phyloP scores from a whole-genome alignment of 805 yeast genomes.

The Kazachstania bromeliacearum region DNA sequence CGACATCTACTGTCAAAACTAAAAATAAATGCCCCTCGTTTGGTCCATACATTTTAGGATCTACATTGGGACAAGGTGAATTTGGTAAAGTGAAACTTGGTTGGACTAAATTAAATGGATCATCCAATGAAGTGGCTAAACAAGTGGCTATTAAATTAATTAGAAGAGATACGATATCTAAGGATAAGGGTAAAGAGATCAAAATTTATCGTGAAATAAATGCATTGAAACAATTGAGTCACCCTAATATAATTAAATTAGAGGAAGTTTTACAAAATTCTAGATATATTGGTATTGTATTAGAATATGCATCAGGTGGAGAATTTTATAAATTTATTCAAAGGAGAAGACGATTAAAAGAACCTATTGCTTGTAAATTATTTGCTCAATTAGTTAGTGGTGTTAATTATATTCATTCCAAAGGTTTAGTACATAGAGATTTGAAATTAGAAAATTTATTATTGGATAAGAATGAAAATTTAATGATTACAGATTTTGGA shows the following conservation, averaged over 20 bases:
- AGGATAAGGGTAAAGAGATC: slow-evolving; percentile 73
- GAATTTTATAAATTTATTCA: slow-evolving; percentile 90
- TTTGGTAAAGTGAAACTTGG: slow-evolving; percentile 98
- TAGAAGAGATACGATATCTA: slow-evolving; percentile 77
- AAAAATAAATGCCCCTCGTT: slow-evolving; percentile 40
- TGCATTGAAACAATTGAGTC: slow-evolving; percentile 74
- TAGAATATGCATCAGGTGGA: slow-evolving; percentile 96
- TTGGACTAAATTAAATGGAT: slow-evolving; percentile 63
- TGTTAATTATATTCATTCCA: slow-evolving; percentile 85
- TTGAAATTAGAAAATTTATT: slow-evolving; percentile 81
- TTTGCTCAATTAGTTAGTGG: slow-evolving; percentile 94
- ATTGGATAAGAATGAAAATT: slow-evolving; percentile 77
- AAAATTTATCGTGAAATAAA: slow-evolving; percentile 91
- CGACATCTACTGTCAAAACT: background rate
- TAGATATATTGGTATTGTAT: slow-evolving; percentile 88
- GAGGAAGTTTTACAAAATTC: slow-evolving; percentile 93
- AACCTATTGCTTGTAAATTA: slow-evolving; percentile 71
- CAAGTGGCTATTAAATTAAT: slow-evolving; percentile 93
- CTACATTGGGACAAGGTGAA: slow-evolving; percentile 96
- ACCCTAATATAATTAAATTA: slow-evolving; percentile 87
- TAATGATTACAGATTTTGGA: slow-evolving; percentile 85
- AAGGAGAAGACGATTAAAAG: slow-evolving; percentile 77
- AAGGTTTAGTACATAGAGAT: slow-evolving; percentile 87
- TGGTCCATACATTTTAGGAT: slow-evolving; percentile 83
- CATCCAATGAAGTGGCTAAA: slow-evolving; percentile 36